Conservation (phyloP, 805 yeast genomes). For the Priceomyces carsonii region DNA sequence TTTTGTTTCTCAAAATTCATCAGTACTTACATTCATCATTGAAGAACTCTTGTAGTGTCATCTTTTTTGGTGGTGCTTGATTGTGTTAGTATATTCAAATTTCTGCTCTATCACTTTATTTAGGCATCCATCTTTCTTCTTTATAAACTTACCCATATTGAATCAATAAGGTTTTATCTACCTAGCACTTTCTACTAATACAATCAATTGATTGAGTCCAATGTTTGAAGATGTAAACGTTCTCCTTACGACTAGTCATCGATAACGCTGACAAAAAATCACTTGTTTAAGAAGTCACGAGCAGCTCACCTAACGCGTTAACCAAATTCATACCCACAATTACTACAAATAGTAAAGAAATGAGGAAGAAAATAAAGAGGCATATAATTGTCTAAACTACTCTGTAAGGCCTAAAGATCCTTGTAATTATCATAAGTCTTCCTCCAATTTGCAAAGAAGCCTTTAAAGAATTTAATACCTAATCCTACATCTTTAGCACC, state of each 20-base stretch:
- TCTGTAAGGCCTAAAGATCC: conserved; percentile 42
- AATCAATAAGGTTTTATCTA: conserved; percentile 2
- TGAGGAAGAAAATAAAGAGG: no score
- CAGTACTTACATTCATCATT: conserved; percentile 45
- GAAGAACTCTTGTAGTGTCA: conserved; percentile 48
- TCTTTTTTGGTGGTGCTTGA: conserved; percentile 44
- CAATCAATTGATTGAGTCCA: conserved; percentile 2
- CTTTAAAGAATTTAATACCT: conserved; percentile 69
- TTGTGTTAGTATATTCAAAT: conserved; percentile 11
- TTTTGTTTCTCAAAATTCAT: neutral
- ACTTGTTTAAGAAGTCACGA: conserved; percentile 2
- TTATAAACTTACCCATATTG: conserved; percentile 13
- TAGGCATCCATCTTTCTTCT: neutral
- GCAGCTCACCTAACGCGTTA: no score
- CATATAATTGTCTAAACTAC: no score
- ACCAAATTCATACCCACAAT: no score
- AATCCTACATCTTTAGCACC: conserved; percentile 78
- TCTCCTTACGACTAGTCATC: neutral
- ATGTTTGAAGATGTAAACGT: conserved; percentile 1
- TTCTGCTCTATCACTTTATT: neutral
- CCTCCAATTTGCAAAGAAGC: conserved; percentile 71
- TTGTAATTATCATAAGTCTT: conserved; percentile 52
- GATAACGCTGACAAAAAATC: neutral
- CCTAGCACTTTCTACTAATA: conserved; percentile 1
- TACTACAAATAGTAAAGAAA: no score